Evolutionary conservation across 2,329 filamentous ascomycete genomes (phyloP).

Genomic region (Neofusicoccum kwambonambiense): DNA sequence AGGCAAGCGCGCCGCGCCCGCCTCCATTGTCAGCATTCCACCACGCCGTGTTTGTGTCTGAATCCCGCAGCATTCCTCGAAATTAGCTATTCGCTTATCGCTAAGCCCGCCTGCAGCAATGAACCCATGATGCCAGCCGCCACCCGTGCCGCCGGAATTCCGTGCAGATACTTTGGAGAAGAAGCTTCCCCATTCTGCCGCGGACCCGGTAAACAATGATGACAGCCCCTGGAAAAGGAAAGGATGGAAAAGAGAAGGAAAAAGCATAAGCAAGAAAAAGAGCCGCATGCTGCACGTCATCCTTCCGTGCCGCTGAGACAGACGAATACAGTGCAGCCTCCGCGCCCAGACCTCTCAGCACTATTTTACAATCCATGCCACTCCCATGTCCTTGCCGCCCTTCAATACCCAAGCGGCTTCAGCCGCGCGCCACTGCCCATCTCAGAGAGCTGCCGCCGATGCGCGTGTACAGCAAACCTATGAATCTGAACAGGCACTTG

Average conservation of each 20-base stretch:
- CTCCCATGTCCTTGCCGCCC: not conserved
- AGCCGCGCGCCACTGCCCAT: not conserved
- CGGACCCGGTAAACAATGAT: not conserved
- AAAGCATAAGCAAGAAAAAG: not conserved
- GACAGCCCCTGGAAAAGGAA: not conserved
- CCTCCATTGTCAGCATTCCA: too few relatives aligned
- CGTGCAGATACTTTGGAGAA: not conserved
- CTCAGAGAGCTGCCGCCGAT: not conserved
- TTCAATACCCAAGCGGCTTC: not conserved
- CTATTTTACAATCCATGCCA: not conserved
- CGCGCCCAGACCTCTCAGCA: not conserved
- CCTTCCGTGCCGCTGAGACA: not conserved
- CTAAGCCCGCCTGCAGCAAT: not conserved
- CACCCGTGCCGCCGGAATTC: not conserved
- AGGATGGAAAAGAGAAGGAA: not conserved
- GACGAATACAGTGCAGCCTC: not conserved
- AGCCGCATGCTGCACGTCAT: slow-evolving; percentile 8
- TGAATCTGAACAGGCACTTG: not conserved
- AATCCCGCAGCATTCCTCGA: too few relatives aligned
- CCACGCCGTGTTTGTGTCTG: not conserved
- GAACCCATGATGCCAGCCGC: not conserved
- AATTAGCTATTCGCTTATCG: not conserved
- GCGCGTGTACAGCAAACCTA: not conserved
- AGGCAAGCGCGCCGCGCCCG: too few relatives aligned
- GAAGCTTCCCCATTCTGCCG: not conserved